Percentiles rank a stretch among this genome's conserved stretches.
Conservation (phyloP, 83 land plant genomes). For the Picea abies region DNA sequence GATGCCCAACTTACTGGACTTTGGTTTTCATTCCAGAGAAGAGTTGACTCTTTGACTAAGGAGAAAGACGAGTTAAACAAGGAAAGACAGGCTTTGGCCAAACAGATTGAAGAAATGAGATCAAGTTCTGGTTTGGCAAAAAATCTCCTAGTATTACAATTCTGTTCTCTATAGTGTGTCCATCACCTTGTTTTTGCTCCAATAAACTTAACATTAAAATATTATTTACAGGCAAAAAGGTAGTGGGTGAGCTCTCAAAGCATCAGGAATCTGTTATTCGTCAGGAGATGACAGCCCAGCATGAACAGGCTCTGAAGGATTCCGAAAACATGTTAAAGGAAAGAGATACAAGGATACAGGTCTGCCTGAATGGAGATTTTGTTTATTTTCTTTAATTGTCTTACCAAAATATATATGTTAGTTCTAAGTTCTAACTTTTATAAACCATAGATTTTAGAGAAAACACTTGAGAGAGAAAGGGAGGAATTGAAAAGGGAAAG, state of each 20-base stretch:
- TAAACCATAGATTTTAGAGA: conserved; percentile 32
- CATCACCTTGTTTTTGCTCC: not conserved
- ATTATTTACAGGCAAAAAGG: conserved; percentile 29
- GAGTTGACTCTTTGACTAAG: conserved; percentile 42
- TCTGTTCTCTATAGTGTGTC: not conserved
- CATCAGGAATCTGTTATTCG: conserved; percentile 24
- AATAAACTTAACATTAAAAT: not conserved
- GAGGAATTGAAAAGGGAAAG: conserved; percentile 40
- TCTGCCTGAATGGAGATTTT: not conserved
- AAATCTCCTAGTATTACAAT: not conserved
- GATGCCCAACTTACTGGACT: not conserved
- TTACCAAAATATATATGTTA: not conserved
- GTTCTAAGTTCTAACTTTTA: not conserved
- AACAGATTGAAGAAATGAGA: conserved; percentile 67
- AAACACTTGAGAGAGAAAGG: conserved; percentile 45
- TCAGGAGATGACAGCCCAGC: conserved; percentile 34
- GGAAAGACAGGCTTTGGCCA: conserved; percentile 47
- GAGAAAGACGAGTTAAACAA: conserved; percentile 67
- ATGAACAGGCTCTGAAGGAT: conserved; percentile 49
- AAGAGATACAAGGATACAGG: conserved; percentile 63
- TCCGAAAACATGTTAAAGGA: conserved; percentile 37
- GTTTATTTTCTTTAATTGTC: not conserved
- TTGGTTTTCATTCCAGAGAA: conserved; percentile 39
- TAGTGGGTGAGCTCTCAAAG: conserved; percentile 28
- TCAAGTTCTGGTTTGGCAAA: conserved; percentile 27